Evolutionary conservation across 768 basidiomycete genomes (phyloP).

Genomic region (Leccinum disarticulatum): DNA sequence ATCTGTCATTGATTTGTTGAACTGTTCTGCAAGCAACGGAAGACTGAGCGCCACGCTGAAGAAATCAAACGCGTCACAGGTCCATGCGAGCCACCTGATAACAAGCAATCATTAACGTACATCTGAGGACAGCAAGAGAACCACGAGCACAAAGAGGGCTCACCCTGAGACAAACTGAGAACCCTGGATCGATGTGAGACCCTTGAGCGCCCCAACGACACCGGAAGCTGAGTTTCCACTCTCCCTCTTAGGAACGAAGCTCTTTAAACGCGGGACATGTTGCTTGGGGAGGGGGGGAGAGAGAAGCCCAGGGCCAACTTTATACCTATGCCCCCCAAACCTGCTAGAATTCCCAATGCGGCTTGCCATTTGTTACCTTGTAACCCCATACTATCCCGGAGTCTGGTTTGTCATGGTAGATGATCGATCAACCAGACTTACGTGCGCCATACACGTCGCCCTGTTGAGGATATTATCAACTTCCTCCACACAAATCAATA

Average conservation of each 20-base stretch:
- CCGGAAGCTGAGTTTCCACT: constrained; percentile 34
- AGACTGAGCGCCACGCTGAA: constrained; percentile 73
- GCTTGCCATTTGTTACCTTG: neutral
- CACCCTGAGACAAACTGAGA: constrained; percentile 60
- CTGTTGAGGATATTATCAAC: neutral
- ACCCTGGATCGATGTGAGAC: constrained; percentile 55
- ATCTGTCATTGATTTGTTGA: constrained; percentile 41
- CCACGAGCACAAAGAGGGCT: neutral
- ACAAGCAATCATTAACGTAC: neutral
- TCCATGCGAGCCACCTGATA: constrained; percentile 82
- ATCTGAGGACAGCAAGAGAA: neutral
- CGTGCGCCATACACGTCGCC: neutral
- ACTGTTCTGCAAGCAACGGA: constrained; percentile 47
- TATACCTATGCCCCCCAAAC: constrained; percentile 12
- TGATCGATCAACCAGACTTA: neutral
- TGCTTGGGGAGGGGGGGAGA: neutral
- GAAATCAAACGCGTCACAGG: constrained; percentile 84
- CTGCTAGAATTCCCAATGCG: constrained; percentile 1
- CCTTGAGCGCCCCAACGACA: constrained; percentile 43
- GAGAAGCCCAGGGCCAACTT: constrained; percentile 1
- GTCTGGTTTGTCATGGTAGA: neutral
- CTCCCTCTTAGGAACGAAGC: constrained; percentile 51
- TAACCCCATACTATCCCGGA: neutral
- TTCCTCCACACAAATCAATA: neutral
- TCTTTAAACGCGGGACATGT: constrained; percentile 40